Percentiles rank a stretch among this genome's conserved stretches.
phyloP scores from a whole-genome alignment of 495 filamentous ascomycete genomes.

The Hypoxylon cercidicola region DNA sequence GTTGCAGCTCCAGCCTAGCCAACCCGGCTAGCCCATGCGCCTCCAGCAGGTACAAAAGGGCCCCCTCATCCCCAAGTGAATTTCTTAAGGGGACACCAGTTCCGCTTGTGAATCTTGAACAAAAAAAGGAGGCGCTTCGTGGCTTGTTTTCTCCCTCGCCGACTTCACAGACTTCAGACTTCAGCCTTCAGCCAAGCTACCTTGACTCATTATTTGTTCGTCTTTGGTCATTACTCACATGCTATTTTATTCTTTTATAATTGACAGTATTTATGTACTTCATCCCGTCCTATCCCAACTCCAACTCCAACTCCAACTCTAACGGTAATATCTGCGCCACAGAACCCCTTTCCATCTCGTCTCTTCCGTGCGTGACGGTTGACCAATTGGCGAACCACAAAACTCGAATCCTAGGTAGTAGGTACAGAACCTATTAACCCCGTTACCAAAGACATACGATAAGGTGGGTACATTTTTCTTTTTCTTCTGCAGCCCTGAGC shows the following conservation, averaged over 20 bases:
- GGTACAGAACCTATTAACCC: no score
- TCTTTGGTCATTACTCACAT: no score
- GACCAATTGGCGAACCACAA: constrained; percentile 15
- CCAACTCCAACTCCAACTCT: no score
- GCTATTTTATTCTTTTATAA: neutral
- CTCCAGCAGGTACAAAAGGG: constrained; percentile 44
- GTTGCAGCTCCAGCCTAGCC: constrained; percentile 9
- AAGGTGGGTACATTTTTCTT: constrained; percentile 13
- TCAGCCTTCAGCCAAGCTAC: neutral
- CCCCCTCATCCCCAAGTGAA: constrained; percentile 40
- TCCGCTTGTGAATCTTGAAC: constrained; percentile 30
- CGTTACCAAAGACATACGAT: no score
- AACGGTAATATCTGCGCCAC: neutral
- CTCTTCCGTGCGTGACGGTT: neutral
- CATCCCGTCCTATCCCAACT: no score
- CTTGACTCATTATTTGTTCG: no score
- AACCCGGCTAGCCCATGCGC: constrained; percentile 15
- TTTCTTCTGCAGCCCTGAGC: neutral
- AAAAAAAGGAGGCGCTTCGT: constrained; percentile 33
- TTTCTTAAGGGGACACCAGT: constrained; percentile 25
- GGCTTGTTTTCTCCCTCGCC: constrained; percentile 8
- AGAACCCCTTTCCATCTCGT: neutral
- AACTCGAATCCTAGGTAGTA: neutral
- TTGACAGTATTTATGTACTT: no score
- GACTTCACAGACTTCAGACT: neutral